These are phyloP conservation scores for Fomitopsis betulina DNA, from an alignment of 1,284 basidiomycete species.

Conservation along the genomic window DNA sequence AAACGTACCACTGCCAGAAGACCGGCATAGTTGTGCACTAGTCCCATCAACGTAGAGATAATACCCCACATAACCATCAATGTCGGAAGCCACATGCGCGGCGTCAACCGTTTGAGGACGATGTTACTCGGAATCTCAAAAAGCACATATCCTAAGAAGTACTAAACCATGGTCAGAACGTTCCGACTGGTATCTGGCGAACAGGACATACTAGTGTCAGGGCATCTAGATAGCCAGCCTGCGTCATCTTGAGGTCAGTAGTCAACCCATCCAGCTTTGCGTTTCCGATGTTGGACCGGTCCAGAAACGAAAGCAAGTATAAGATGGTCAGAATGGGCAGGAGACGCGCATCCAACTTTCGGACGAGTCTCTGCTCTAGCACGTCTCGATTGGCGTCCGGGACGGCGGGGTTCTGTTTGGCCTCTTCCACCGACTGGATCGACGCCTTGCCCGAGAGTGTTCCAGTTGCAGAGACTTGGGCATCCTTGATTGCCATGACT, in stretches of 20 bases:
- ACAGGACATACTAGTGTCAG: neutral
- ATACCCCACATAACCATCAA: slow-evolving; percentile 11
- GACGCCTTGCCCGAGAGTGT: slow-evolving; percentile 6
- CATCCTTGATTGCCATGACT: neutral
- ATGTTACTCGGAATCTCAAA: slow-evolving; percentile 54
- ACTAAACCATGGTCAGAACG: slow-evolving; percentile 34
- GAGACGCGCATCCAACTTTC: slow-evolving; percentile 27
- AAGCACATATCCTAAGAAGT: slow-evolving; percentile 62
- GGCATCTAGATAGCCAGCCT: neutral
- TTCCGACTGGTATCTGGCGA: slow-evolving; percentile 12
- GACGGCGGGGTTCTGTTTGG: neutral
- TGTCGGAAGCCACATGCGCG: slow-evolving; percentile 44
- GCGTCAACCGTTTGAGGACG: slow-evolving; percentile 14
- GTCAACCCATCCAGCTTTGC: slow-evolving; percentile 39
- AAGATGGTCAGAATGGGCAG: slow-evolving; percentile 55
- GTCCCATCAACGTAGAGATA: slow-evolving; percentile 53
- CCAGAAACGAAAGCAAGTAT: slow-evolving; percentile 66
- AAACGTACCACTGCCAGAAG: slow-evolving; percentile 48
- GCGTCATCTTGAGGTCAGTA: slow-evolving; percentile 10
- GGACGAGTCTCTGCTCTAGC: slow-evolving; percentile 12
- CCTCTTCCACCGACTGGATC: neutral
- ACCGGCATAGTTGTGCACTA: slow-evolving; percentile 51
- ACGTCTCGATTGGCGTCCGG: neutral
- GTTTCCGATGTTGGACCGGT: slow-evolving; percentile 68
- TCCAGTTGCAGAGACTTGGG: neutral